phyloP scores from a whole-genome alignment of 345 rosid species.

The Stellera chamaejasme region DNA sequence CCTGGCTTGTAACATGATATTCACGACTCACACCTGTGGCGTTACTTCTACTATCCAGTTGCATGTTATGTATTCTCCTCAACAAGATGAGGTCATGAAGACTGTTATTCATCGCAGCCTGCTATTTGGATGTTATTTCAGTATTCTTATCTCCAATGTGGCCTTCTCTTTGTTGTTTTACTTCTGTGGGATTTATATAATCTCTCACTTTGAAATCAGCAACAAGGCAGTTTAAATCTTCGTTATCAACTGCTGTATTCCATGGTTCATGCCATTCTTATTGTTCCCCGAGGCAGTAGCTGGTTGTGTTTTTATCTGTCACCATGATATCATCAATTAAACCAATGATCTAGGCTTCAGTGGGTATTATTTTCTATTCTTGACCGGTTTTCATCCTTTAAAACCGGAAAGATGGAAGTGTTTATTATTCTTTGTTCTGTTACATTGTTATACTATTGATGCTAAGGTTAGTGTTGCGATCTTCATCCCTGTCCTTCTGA shows the following conservation, averaged over 20 bases:
- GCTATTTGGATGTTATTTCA: constrained; percentile 27
- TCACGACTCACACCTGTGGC: too few species aligned
- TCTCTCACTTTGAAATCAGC: constrained; percentile 41
- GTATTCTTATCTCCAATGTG: constrained; percentile 27
- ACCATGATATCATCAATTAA: too few species aligned
- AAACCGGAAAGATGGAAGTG: too few species aligned
- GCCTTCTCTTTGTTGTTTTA: constrained; percentile 30
- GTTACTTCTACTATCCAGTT: constrained; percentile 11
- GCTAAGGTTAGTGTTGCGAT: constrained; percentile 35
- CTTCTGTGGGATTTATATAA: constrained; percentile 36
- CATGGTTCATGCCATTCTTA: constrained; percentile 31
- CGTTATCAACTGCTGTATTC: constrained; percentile 10
- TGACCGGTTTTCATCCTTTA: too few species aligned
- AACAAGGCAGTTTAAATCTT: constrained; percentile 48
- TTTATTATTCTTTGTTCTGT: too few species aligned
- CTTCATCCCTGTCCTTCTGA: constrained; percentile 15
- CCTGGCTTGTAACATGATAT: too few species aligned
- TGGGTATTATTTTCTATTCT: too few species aligned
- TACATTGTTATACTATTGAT: constrained; percentile 13
- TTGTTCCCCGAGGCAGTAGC: constrained; percentile 18
- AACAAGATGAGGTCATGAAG: constrained; percentile 30
- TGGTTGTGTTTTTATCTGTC: too few species aligned
- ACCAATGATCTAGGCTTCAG: too few species aligned
- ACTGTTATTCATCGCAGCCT: constrained; percentile 25
- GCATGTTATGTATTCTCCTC: constrained; percentile 38